phyloP scores from a whole-genome alignment of 768 basidiomycete genomes.

The Kwoniella dendrophila region DNA sequence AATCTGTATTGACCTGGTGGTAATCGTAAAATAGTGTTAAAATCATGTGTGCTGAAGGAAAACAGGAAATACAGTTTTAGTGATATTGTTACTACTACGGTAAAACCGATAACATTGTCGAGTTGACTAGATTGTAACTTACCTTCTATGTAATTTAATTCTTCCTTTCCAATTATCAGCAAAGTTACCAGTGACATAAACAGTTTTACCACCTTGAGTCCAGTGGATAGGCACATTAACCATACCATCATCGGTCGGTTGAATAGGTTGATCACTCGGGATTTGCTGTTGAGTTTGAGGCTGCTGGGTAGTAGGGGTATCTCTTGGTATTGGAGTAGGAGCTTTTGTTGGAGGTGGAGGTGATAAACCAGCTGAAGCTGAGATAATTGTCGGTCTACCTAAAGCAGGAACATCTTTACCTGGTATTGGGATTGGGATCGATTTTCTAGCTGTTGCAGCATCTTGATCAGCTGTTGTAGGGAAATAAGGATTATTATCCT shows the following conservation, averaged over 20 bases:
- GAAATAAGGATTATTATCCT: conserved; percentile 46
- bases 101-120: neutral
- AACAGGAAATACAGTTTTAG: neutral
- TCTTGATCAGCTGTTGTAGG: conserved; percentile 31
- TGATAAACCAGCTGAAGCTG: conserved; percentile 2
- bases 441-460: conserved; percentile 11
- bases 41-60: conserved; percentile 49
- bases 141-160: conserved; percentile 55
- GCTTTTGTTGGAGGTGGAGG: conserved; percentile 34
- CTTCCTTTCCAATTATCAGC: conserved; percentile 56
- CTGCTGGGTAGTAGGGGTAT: conserved; percentile 3
- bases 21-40: conserved; percentile 60
- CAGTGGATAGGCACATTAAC: conserved; percentile 56
- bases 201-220: conserved; percentile 56
- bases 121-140: conserved; percentile 8
- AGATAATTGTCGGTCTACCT: neutral
- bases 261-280: neutral
- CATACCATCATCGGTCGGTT: conserved; percentile 32
- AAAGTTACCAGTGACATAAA: conserved; percentile 57
- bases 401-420: conserved; percentile 16
- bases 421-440: conserved; percentile 30
- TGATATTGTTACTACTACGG: too few species aligned
- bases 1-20: conserved; percentile 90
- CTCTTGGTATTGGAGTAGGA: conserved; percentile 25
- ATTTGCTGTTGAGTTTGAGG: too few species aligned